Base-by-base conservation (phyloP, 495 filamentous ascomycete genomes). In the Lasiosphaeris hirsuta region DNA sequence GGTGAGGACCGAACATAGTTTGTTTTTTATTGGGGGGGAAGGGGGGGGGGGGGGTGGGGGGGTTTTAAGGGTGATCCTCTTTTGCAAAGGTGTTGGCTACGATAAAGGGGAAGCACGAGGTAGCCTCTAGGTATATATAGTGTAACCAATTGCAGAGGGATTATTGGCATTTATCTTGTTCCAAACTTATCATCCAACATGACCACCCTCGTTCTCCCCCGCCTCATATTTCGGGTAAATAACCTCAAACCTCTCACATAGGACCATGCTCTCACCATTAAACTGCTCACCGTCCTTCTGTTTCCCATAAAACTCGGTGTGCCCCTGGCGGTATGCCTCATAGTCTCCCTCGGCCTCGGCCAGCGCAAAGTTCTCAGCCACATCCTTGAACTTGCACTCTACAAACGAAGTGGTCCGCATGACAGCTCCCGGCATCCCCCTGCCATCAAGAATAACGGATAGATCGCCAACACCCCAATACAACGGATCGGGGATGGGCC, bases 81-180 rank as follows among this genome's bases (percentile, higher is more conserved):
- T 80, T 86, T 14, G 90, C 92, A 78, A 96, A 97, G 0, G 91
- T 96, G 42, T 90, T 91, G 4, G 95, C 94, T 3, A 97, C 92
- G 58, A 98, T 96, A n/a, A n/a, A n/a, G n/a, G n/a, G n/a, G n/a
- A n/a, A n/a, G n/a, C n/a, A n/a, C n/a, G n/a, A n/a, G n/a, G 95
- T 97, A 1, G 94, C 94, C 65, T 98, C 94, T 11, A 89, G 84
- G 61, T 94, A 96, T 1, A 98, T 90, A 84, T 86, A n/a, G n/a
- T n/a, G n/a, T n/a, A n/a, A n/a, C n/a, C n/a, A n/a, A n/a, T n/a
- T n/a, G n/a, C n/a, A n/a, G n/a, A n/a, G n/a, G n/a, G n/a, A n/a
- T 30, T 2, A 30, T 30, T 30, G 23, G 23, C 5, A 30, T 15
- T 33, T 13, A 13, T 7, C 4, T 13, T 10, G 23, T 23, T 15